Conservation (phyloP, 345 rosid species). For the Raphanus sativus region DNA sequence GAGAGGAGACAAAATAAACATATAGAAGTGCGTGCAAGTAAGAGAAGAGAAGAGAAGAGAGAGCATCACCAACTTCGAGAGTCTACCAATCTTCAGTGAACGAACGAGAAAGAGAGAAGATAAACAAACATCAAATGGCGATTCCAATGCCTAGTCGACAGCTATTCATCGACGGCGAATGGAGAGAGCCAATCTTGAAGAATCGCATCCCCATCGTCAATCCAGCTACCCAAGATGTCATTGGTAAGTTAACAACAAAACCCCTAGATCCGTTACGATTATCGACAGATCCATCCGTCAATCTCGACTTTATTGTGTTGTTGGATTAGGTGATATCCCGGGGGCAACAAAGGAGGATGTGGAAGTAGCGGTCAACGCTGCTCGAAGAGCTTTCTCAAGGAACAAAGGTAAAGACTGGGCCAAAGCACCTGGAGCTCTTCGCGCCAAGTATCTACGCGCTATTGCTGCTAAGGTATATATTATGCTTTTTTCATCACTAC, state of each 20-base stretch:
- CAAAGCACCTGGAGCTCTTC: conserved; percentile 67
- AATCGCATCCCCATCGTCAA: conserved; percentile 71
- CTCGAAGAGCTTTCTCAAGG: conserved; percentile 68
- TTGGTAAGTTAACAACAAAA: conserved; percentile 50
- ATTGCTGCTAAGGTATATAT: conserved; percentile 95
- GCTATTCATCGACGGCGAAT: conserved; percentile 81
- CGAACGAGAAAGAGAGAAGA: background rate
- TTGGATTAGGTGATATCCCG: conserved; percentile 74
- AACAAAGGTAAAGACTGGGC: conserved; percentile 88
- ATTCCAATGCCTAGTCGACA: conserved; percentile 54
- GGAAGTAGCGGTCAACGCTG: conserved; percentile 87
- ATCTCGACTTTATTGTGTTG: background rate
- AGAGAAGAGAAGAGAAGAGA: background rate
- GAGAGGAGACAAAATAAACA: background rate
- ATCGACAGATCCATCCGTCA: background rate
- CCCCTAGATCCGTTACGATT: background rate
- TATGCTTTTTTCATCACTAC: background rate
- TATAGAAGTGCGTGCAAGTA: conserved; percentile 1
- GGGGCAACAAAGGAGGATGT: conserved; percentile 92
- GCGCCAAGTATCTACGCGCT: conserved; percentile 93
- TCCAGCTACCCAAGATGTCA: conserved; percentile 70
- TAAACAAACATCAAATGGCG: conserved; percentile 42
- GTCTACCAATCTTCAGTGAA: background rate
- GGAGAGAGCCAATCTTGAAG: conserved; percentile 77
- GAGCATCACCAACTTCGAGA: background rate